Conservation (phyloP, 352 stramenopile species). For the Nothophytophthora sp. region DNA sequence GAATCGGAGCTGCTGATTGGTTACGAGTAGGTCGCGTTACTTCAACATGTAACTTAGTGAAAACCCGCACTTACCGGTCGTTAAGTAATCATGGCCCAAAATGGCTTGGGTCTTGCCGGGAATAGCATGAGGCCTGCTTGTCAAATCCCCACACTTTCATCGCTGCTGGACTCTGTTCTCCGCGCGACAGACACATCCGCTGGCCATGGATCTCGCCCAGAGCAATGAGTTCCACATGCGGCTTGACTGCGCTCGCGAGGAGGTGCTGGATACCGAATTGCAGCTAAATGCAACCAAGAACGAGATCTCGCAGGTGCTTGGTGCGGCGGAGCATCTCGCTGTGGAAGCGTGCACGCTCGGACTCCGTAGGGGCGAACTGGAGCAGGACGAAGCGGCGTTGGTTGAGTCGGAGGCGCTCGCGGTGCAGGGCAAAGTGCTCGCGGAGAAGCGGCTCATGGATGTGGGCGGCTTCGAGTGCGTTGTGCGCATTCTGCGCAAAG, state of each 20-base stretch:
- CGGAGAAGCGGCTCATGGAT: conserved; percentile 65
- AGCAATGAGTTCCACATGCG: conserved; percentile 39
- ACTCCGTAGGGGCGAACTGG: conserved; percentile 61
- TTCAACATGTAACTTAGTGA: no score
- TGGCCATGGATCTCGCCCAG: conserved; percentile 25
- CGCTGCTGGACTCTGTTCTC: background rate
- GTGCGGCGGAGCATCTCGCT: conserved; percentile 49
- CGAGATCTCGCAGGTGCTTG: conserved; percentile 39
- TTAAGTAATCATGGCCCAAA: no score
- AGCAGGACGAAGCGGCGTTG: conserved; percentile 56
- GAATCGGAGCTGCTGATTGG: no score
- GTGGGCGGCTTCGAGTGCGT: conserved; percentile 63
- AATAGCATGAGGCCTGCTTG: no score
- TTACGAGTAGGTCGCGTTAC: no score
- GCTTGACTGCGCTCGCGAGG: conserved; percentile 40
- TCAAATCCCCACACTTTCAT: no score
- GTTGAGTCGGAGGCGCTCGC: conserved; percentile 45
- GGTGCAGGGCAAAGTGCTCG: conserved; percentile 52
- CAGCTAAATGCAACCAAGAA: conserved; percentile 35
- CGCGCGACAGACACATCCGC: background rate
- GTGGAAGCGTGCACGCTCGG: conserved; percentile 47
- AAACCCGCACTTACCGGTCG: no score
- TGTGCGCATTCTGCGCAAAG: conserved; percentile 55
- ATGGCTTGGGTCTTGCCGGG: no score
- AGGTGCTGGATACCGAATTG: conserved; percentile 28